These are phyloP conservation scores for Canavalia gladiata DNA, from an alignment of 306 rosid genomes.

Conservation along the genomic window DNA sequence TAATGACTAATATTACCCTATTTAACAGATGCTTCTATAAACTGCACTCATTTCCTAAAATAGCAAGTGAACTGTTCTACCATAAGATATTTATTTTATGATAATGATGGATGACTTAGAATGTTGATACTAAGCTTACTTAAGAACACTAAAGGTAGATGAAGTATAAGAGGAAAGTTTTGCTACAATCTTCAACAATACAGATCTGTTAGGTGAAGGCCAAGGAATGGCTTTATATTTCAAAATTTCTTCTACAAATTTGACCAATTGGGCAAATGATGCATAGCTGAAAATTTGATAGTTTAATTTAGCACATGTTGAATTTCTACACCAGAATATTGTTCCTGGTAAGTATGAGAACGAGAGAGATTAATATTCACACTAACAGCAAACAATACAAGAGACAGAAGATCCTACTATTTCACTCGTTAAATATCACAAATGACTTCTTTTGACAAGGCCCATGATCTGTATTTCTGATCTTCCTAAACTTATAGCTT, in stretches of 20 bases:
- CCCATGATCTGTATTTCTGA: background rate
- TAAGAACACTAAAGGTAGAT: background rate
- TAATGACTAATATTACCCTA: too few species aligned
- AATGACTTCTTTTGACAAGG: background rate
- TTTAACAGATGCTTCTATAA: background rate
- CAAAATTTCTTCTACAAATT: background rate
- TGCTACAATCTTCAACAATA: constrained; percentile 14
- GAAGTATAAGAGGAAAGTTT: background rate
- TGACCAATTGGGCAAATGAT: background rate
- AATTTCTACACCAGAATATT: constrained; percentile 16
- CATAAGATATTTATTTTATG: constrained; percentile 24
- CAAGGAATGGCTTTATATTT: background rate
- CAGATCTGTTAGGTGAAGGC: constrained; percentile 1
- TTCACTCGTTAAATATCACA: constrained; percentile 26
- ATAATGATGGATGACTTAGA: constrained; percentile 26
- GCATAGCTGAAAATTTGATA: background rate
- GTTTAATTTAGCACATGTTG: constrained; percentile 1
- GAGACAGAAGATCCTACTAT: constrained; percentile 2
- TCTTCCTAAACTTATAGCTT: constrained; percentile 3
- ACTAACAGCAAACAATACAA: background rate
- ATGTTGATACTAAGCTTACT: constrained; percentile 20
- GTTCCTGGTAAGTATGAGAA: background rate
- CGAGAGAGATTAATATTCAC: background rate
- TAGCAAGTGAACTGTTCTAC: constrained; percentile 6
- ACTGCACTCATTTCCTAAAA: constrained; percentile 38